Conservation (phyloP, 2,329 filamentous ascomycete genomes). For the Pleomassaria siparia region DNA sequence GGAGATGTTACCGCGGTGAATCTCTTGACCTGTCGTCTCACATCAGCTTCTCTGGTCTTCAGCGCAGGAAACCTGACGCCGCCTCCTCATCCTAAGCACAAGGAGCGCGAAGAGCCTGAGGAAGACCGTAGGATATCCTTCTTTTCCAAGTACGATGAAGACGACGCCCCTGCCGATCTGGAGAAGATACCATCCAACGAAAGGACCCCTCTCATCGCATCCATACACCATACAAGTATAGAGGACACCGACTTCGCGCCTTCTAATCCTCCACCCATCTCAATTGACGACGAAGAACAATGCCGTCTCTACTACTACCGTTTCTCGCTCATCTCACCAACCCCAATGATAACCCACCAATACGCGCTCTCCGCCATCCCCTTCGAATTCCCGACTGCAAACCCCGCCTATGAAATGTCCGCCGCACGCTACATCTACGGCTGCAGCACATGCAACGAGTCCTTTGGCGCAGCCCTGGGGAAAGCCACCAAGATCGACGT, state of each 20-base stretch:
- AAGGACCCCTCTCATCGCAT: conserved; percentile 20
- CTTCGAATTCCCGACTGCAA: conserved; percentile 68
- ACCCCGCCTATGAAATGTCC: conserved; percentile 58
- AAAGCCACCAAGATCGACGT: conserved; percentile 67
- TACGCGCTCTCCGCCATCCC: conserved; percentile 66
- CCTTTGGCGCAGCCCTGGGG: conserved; percentile 63
- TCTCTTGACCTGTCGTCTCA: conserved; percentile 67
- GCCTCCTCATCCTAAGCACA: conserved; percentile 43
- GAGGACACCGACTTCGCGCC: background rate
- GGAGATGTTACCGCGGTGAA: conserved; percentile 53
- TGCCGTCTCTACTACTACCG: conserved; percentile 71
- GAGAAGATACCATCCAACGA: conserved; percentile 32
- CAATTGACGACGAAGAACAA: conserved; percentile 60
- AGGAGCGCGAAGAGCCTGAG: conserved; percentile 8
- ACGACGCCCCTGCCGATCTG: conserved; percentile 22
- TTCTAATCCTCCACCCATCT: conserved; percentile 20
- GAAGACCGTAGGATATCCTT: conserved; percentile 46
- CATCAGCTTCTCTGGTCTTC: conserved; percentile 66
- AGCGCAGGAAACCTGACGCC: conserved; percentile 63
- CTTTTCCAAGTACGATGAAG: conserved; percentile 49
- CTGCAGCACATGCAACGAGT: conserved; percentile 60
- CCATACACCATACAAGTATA: background rate
- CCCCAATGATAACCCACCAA: conserved; percentile 57
- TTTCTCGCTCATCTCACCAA: conserved; percentile 51
- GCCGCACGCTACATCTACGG: conserved; percentile 65